Base-by-base conservation (phyloP, 1,284 basidiomycete genomes). In the Neonothopanus nambi region DNA sequence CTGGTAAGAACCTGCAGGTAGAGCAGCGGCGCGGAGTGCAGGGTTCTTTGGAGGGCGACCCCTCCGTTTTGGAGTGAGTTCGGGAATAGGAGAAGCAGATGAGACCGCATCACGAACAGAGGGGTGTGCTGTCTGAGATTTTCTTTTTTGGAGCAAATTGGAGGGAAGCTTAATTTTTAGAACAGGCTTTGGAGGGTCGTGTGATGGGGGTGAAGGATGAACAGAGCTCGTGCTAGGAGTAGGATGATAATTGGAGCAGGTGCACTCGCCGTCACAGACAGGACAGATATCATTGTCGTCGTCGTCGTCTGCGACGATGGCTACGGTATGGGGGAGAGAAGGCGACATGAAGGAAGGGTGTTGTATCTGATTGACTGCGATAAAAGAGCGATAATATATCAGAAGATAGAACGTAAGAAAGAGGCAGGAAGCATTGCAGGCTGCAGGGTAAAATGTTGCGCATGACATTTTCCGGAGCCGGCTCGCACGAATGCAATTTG, bases 201-300 rank as follows among this genome's bases (percentile, higher is more conserved):
- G 56, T 45, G 55, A 46, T 51, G 51, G 54, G 50, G 50, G 62
- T 30, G 58, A 52, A 44, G 50, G 59, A 59, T 40, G 61, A 55
- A 57, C 58, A 56, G 56, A 57, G 56, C 57, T 57, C 57, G 54
- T 58, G 58, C 48, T 61, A 45, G 40, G 57, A 48, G 38, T 55
- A 23, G 47, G 54, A 42, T 51, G 55, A 40, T 56, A 43, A 21
- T 52, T 46, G 20, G 59, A 55, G 52, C 89, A 91, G 35, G 86
- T 90, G 74, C 89, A 91, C 65, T 89, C 84, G 65, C 85, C 85
- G 77, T 90, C 89, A 87, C 89, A 91, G 59, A 91, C 87, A 17
- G 87, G 87, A 69, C 89, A 91, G 57, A 91, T 89, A 68, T 89
- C 84, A 81, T 82, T 79, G 77, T 90, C 87, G 67, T 88, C 85